phyloP scores from a whole-genome alignment of 2,329 filamentous ascomycete genomes.

The Coniella vitis region DNA sequence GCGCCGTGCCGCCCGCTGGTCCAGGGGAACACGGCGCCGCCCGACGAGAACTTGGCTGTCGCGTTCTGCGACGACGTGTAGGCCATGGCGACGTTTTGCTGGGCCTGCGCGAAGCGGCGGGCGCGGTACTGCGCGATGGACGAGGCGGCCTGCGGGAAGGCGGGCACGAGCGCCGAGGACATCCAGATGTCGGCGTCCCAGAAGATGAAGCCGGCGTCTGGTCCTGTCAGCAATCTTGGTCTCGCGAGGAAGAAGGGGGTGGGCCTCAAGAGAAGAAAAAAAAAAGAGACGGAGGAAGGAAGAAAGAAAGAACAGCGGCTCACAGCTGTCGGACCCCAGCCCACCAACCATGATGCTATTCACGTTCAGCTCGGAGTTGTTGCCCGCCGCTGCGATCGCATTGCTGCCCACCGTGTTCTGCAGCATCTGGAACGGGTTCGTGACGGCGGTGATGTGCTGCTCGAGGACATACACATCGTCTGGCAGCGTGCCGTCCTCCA shows the following conservation, averaged over 20 bases:
- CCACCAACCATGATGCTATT: slow-evolving; percentile 27
- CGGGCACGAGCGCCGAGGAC: slow-evolving; percentile 5
- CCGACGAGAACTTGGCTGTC: slow-evolving; percentile 26
- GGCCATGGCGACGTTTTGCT: slow-evolving; percentile 11
- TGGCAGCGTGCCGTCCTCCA: slow-evolving; percentile 50
- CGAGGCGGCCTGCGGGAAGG: slow-evolving; percentile 11
- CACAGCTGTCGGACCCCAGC: slow-evolving; percentile 12
- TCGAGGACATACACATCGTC: slow-evolving; percentile 49
- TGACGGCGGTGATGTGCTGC: slow-evolving; percentile 43
- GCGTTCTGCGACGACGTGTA: slow-evolving; percentile 37
- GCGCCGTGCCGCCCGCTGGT: slow-evolving; percentile 13
- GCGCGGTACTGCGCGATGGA: slow-evolving; percentile 7
- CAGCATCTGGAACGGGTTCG: slow-evolving; percentile 50
- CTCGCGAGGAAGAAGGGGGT: too few relatives aligned
- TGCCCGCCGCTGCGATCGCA: slow-evolving; percentile 38
- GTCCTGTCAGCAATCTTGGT: too few relatives aligned
- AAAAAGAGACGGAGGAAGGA: background rate
- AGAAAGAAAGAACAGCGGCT: background rate
- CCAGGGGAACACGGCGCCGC: slow-evolving; percentile 11
- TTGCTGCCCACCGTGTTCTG: slow-evolving; percentile 39
- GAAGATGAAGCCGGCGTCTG: slow-evolving; percentile 10
- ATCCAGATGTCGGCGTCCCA: slow-evolving; percentile 17
- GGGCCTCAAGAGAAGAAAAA: background rate
- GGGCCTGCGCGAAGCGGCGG: slow-evolving; percentile 9
- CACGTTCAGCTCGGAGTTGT: slow-evolving; percentile 19